Conservation (phyloP, 768 basidiomycete genomes). For the Auricularia sp. region DNA sequence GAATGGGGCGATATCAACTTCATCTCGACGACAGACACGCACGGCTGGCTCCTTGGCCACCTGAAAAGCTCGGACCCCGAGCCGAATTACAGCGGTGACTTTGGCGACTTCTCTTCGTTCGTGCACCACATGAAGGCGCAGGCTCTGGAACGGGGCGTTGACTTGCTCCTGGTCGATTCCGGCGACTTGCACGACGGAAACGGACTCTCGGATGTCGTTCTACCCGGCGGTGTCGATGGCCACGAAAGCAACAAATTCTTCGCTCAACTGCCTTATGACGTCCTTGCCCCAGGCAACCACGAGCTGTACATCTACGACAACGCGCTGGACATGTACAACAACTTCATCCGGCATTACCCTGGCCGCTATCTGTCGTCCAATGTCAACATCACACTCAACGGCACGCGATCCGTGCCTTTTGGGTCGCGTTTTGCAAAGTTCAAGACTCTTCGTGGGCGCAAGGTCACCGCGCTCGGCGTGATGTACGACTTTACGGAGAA, state of each 20-base stretch:
- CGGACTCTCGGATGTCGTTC: conserved; percentile 68
- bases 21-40: conserved; percentile 1
- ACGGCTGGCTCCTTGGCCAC: conserved; percentile 72
- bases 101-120: conserved; percentile 85
- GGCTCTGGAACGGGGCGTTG: conserved; percentile 61
- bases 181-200: conserved; percentile 77
- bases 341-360: conserved; percentile 54
- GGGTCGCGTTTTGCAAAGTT: conserved; percentile 61
- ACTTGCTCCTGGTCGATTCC: conserved; percentile 73
- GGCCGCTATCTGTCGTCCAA: conserved; percentile 79
- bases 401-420: conserved; percentile 18
- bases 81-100: conserved; percentile 65
- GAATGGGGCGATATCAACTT: not conserved
- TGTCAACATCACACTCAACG: conserved; percentile 66
- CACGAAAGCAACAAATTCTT: conserved; percentile 59
- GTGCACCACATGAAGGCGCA: conserved; percentile 70
- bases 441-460: conserved; percentile 59
- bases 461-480: conserved; percentile 72
- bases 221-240: conserved; percentile 42
- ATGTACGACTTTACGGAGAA: conserved; percentile 70
- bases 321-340: conserved; percentile 59
- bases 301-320: conserved; percentile 70
- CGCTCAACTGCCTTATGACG: conserved; percentile 64
- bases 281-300: conserved; percentile 82
- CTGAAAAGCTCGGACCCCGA: conserved; percentile 65